Evolutionary conservation across 768 basidiomycete genomes (phyloP).

Genomic region (Tricholoma matsutake): DNA sequence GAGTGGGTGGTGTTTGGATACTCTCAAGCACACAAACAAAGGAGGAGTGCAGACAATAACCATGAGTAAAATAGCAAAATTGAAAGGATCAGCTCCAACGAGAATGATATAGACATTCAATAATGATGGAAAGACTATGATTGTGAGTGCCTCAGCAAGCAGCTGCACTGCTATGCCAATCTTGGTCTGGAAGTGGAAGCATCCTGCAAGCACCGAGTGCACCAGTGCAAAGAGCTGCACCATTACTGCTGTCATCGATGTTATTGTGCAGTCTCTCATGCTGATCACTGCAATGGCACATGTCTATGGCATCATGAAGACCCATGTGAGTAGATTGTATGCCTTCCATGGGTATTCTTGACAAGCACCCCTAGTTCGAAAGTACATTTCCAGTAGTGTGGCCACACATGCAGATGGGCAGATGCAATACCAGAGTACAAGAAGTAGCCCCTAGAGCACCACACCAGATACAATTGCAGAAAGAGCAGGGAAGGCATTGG

Average conservation of each 20-base stretch:
- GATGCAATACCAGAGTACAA: neutral
- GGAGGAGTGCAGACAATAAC: constrained; percentile 11
- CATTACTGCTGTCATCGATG: neutral
- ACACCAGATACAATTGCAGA: neutral
- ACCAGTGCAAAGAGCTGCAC: neutral
- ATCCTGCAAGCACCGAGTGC: neutral
- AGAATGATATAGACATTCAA: constrained; percentile 1
- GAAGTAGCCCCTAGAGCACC: neutral
- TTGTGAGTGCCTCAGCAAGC: constrained; percentile 4
- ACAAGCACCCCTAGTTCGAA: neutral
- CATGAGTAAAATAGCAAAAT: neutral
- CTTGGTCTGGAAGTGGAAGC: neutral
- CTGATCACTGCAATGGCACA: neutral
- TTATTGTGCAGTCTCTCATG: neutral
- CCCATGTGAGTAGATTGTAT: neutral
- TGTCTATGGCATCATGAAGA: neutral
- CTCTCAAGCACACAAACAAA: constrained; percentile 8
- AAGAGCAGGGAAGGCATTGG: neutral
- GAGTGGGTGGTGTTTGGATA: constrained; percentile 10
- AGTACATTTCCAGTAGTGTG: neutral
- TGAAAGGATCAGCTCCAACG: neutral
- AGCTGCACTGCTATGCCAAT: neutral
- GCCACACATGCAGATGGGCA: neutral
- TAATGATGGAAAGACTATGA: neutral
- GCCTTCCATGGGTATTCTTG: neutral